Evolutionary conservation across 495 filamentous ascomycete species (phyloP).

Genomic region (Neurospora tetrasperma): DNA sequence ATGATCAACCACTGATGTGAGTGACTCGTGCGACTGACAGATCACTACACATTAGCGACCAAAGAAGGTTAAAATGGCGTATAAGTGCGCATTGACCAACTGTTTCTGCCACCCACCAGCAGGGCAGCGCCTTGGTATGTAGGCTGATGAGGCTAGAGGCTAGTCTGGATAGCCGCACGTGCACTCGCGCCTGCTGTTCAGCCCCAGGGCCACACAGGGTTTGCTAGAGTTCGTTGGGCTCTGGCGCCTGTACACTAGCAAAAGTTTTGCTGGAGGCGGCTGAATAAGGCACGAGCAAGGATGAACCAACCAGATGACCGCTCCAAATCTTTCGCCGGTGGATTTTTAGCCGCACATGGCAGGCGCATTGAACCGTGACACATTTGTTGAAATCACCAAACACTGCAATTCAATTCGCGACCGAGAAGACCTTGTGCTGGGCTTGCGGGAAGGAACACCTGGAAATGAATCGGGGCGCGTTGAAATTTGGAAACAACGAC

Average conservation of each 20-base stretch:
- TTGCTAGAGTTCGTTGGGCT: not conserved
- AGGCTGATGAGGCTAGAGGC: not conserved
- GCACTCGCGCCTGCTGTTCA: not conserved
- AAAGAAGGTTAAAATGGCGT: not conserved
- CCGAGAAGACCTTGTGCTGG: not conserved
- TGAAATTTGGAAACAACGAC: not conserved
- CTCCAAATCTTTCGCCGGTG: not conserved
- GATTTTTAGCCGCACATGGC: not conserved
- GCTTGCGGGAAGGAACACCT: not conserved
- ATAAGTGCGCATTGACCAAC: not conserved
- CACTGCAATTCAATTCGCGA: not conserved
- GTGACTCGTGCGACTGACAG: not conserved
- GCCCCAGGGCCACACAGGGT: not conserved
- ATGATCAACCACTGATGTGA: not conserved
- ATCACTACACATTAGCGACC: not conserved
- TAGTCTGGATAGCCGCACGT: not conserved
- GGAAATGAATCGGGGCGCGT: not conserved
- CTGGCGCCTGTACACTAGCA: not conserved
- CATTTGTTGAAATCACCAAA: not conserved
- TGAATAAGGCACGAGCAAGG: not conserved
- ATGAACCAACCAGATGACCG: not conserved
- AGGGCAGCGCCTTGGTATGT: not conserved
- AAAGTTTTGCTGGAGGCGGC: not conserved
- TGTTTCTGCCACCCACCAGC: not conserved
- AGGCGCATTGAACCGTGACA: not conserved